These are phyloP conservation scores for Prunus yedoensis DNA, from an alignment of 331 rosid genomes.

Conservation along the genomic window DNA sequence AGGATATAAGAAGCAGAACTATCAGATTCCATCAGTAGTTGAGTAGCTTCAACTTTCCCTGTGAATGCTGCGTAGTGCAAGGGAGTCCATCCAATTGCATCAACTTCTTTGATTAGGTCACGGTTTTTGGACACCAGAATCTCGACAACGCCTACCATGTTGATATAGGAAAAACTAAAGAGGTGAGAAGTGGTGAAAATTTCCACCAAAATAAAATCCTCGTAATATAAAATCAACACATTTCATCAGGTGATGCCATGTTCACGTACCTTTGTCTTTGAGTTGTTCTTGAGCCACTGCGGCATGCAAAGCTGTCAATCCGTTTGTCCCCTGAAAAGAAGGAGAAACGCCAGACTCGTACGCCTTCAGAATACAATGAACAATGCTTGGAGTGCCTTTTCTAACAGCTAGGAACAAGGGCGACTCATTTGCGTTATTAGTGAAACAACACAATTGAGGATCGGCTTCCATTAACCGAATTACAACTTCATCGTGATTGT, in stretches of 20 bases:
- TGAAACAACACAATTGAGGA: constrained; percentile 3
- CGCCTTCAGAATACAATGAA: background rate
- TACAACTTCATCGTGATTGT: background rate
- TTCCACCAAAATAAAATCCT: no score
- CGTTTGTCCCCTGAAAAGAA: constrained; percentile 16
- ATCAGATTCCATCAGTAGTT: background rate
- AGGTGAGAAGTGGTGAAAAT: background rate
- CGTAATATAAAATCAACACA: no score
- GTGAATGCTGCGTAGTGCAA: constrained; percentile 26
- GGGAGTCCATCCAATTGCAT: constrained; percentile 20
- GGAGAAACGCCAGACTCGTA: background rate
- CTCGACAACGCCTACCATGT: background rate
- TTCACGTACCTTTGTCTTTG: background rate
- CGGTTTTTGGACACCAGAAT: background rate
- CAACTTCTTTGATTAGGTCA: constrained; percentile 11
- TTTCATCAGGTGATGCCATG: background rate
- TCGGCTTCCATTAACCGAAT: constrained; percentile 10
- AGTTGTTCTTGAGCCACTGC: background rate
- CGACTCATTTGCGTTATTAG: constrained; percentile 14
- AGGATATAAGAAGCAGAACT: background rate
- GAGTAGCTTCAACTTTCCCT: constrained; percentile 6
- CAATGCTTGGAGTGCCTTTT: background rate
- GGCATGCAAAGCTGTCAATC: constrained; percentile 25
- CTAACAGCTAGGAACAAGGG: constrained; percentile 23
- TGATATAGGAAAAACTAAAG: no score